Base-by-base conservation (phyloP, 805 yeast genomes). In the Spathaspora boniae region DNA sequence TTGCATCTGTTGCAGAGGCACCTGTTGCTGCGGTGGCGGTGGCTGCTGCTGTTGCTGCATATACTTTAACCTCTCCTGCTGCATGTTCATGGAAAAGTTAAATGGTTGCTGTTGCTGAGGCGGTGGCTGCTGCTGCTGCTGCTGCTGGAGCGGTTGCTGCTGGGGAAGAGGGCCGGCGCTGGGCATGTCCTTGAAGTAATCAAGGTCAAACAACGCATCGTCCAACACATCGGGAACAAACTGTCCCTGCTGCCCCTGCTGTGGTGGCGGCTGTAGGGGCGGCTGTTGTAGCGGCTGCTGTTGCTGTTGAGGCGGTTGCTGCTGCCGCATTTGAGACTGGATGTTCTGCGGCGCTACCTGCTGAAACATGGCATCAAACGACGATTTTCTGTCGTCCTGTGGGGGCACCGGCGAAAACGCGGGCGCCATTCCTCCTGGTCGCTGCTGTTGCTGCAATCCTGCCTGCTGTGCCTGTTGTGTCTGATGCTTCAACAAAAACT, bases 81-180 rank as follows among this genome's bases (percentile, higher is more conserved):
- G 50, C 24, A 50, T 16, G 22, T 47, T 43, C 26, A 42, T n/a
- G n/a, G n/a, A n/a, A n/a, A n/a, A n/a, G n/a, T n/a, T n/a, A n/a
- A n/a, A 33, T 34, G 41, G 53, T 8, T 33, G 38, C 25, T 45
- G 51, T 31, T 45, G 48, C 26, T 45, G 50, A 14, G 45, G 30
- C 2, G n/a, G n/a, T n/a, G n/a, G n/a, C n/a, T n/a, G n/a, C n/a
- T n/a, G n/a, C n/a, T n/a, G 46, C n/a, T 21, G 32, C 20, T 30
- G 34, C 22, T 38, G 40, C 21, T 39, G 45, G 9, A 28, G 37
- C 24, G 37, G 42, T 12, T 26, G 34, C 18, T 36, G 44, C 11
- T 23, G 40, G n/a, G n/a, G n/a, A n/a, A n/a, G n/a, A n/a, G 32
- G 35, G 16, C 31, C 14, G 15, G 17, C 3, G 11, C 12, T 15